Evolutionary conservation across 768 basidiomycete genomes (phyloP).

Genomic region (Boletus insuetus): DNA sequence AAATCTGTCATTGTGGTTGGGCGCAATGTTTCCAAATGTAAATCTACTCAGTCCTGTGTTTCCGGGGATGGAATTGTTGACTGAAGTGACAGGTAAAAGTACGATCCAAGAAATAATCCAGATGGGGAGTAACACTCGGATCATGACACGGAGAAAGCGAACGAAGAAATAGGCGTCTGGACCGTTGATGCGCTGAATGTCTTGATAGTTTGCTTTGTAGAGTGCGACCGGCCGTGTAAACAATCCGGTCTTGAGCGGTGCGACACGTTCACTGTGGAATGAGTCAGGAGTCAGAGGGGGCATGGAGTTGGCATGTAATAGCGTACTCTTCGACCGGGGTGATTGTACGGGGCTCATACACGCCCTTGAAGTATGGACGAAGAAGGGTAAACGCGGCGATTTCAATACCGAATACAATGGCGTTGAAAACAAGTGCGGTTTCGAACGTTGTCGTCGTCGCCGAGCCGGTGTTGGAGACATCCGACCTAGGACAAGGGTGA

Average conservation of each 20-base stretch:
- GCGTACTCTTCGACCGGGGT: conserved; percentile 45
- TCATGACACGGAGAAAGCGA: conserved; percentile 84
- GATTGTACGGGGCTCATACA: conserved; percentile 88
- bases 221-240: conserved; percentile 69
- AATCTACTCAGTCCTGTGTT: conserved; percentile 64
- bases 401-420: conserved; percentile 66
- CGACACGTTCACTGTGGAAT: conserved; percentile 51
- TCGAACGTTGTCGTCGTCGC: conserved; percentile 79
- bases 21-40: conserved; percentile 76
- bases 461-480: conserved; percentile 40
- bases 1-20: conserved; percentile 52
- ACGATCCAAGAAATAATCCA: conserved; percentile 89
- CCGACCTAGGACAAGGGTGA: conserved; percentile 34
- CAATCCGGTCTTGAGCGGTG: conserved; percentile 46
- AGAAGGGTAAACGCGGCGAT: conserved; percentile 78
- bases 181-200: conserved; percentile 68
- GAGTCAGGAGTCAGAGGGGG: not conserved
- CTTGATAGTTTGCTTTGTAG: conserved; percentile 57
- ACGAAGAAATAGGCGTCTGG: conserved; percentile 94
- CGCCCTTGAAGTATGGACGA: conserved; percentile 78
- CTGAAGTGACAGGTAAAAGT: conserved; percentile 72
- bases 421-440: conserved; percentile 84
- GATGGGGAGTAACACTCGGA: conserved; percentile 80
- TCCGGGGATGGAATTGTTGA: conserved; percentile 44
- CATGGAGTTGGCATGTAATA: not conserved